Percentiles rank a stretch among this genome's conserved stretches.
phyloP scores from a whole-genome alignment of 257 asterid species.

The Jaltomata sinuosa region DNA sequence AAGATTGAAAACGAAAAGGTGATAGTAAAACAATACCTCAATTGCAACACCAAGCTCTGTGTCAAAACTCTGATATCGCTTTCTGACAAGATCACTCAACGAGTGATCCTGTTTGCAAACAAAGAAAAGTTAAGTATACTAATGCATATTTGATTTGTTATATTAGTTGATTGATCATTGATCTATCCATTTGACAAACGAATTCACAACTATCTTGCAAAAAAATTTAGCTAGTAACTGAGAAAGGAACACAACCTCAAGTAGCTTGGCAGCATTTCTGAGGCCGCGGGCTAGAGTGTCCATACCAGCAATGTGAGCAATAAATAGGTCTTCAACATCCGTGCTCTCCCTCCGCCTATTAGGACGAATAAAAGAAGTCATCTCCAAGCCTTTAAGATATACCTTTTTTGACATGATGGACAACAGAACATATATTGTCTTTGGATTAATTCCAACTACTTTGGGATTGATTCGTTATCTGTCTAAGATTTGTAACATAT shows the following conservation, averaged over 20 bases:
- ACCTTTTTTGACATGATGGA: neutral
- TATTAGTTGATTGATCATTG: too few species aligned
- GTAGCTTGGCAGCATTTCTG: constrained; percentile 78
- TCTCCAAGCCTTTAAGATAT: neutral
- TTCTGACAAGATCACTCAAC: constrained; percentile 57
- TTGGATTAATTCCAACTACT: neutral
- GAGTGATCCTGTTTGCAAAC: constrained; percentile 51
- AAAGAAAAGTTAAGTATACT: neutral
- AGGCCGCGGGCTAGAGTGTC: constrained; percentile 95
- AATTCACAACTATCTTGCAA: neutral
- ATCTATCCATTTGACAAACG: neutral
- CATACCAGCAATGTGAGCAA: constrained; percentile 95
- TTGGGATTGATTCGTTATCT: neutral
- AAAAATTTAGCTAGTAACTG: neutral
- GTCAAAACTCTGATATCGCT: constrained; percentile 88
- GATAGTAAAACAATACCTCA: constrained; percentile 37
- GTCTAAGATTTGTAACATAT: neutral
- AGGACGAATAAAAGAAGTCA: neutral
- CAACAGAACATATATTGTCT: neutral
- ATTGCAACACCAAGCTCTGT: constrained; percentile 67
- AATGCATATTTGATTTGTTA: neutral
- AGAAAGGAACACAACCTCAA: constrained; percentile 39
- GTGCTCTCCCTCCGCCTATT: constrained; percentile 98
- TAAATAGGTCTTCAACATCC: constrained; percentile 83
- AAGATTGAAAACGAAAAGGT: neutral